Evolutionary conservation across 148 eudicot species (phyloP).

Genomic region (Amaranthus hypochondriacus): DNA sequence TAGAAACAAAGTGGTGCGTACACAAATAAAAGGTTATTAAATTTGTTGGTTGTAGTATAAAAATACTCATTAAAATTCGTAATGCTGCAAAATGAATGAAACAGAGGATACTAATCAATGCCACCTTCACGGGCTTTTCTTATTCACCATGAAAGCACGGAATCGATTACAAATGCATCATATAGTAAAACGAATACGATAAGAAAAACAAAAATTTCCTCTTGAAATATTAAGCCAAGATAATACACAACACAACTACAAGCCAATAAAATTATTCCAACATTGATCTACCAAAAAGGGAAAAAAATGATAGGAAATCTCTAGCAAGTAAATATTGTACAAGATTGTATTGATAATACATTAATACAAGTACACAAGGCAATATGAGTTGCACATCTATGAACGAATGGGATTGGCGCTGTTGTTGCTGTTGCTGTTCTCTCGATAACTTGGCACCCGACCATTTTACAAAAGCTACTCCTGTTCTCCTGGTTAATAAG

Average conservation of each 20-base stretch:
- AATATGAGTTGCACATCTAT: background rate
- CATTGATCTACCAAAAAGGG: slow-evolving; percentile 4
- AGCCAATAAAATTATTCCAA: slow-evolving; percentile 7
- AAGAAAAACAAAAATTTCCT: slow-evolving; percentile 3
- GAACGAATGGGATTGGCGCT: slow-evolving; percentile 4
- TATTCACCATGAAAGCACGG: background rate
- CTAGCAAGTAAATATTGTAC: slow-evolving; percentile 8
- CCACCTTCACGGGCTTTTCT: too few species aligned
- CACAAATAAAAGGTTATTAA: too few species aligned
- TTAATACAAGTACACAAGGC: background rate
- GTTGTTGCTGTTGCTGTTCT: background rate
- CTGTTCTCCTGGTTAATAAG: slow-evolving; percentile 16
- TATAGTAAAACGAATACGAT: background rate
- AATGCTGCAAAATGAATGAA: too few species aligned
- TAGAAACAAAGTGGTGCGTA: too few species aligned
- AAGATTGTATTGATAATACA: slow-evolving; percentile 15
- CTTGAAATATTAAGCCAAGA: slow-evolving; percentile 12
- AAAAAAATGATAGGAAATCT: slow-evolving; percentile 14
- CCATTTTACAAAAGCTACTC: slow-evolving; percentile 24
- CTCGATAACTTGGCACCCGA: slow-evolving; percentile 1
- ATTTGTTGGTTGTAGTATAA: too few species aligned
- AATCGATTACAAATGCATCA: background rate
- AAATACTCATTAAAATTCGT: too few species aligned
- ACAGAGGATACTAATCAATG: too few species aligned
- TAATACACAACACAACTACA: slow-evolving; percentile 13